Conservation (phyloP, 352 stramenopile genomes). For the Aphanomyces invadans region DNA sequence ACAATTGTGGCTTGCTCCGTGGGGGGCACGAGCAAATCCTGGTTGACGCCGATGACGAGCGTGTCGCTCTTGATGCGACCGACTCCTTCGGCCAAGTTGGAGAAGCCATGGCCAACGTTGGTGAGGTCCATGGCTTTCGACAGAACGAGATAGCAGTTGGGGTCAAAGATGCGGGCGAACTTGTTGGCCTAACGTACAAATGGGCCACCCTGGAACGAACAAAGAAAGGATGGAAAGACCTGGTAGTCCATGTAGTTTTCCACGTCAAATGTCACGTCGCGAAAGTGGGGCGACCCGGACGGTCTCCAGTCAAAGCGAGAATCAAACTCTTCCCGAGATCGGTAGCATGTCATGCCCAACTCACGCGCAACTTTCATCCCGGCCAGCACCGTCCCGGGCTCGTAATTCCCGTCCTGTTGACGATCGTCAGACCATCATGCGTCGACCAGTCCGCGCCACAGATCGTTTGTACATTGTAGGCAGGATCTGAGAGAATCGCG, state of each 20-base stretch:
- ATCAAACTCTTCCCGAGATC: constrained; percentile 84
- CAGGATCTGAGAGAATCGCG: constrained; percentile 67
- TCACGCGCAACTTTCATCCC: constrained; percentile 82
- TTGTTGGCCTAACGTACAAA: constrained; percentile 37
- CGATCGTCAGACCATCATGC: not conserved
- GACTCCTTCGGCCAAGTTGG: constrained; percentile 64
- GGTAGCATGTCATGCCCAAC: constrained; percentile 84
- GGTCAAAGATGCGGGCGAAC: constrained; percentile 76
- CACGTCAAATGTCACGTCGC: constrained; percentile 76
- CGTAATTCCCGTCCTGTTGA: constrained; percentile 65
- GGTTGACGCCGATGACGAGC: constrained; percentile 72
- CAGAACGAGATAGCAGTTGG: constrained; percentile 84
- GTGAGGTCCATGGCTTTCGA: constrained; percentile 85
- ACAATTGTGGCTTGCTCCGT: constrained; percentile 71
- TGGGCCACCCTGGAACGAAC: too few species aligned
- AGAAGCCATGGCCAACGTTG: constrained; percentile 58
- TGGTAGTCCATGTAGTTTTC: constrained; percentile 89
- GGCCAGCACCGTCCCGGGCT: constrained; percentile 39
- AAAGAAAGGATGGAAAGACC: too few species aligned
- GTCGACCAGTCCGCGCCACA: too few species aligned
- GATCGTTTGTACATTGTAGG: constrained; percentile 50
- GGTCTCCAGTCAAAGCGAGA: constrained; percentile 81
- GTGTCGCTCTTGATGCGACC: constrained; percentile 57
- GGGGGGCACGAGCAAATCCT: constrained; percentile 79
- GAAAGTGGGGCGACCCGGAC: constrained; percentile 57